Conservation (phyloP, 2,329 filamentous ascomycete species). For the Spiromastix sp. region DNA sequence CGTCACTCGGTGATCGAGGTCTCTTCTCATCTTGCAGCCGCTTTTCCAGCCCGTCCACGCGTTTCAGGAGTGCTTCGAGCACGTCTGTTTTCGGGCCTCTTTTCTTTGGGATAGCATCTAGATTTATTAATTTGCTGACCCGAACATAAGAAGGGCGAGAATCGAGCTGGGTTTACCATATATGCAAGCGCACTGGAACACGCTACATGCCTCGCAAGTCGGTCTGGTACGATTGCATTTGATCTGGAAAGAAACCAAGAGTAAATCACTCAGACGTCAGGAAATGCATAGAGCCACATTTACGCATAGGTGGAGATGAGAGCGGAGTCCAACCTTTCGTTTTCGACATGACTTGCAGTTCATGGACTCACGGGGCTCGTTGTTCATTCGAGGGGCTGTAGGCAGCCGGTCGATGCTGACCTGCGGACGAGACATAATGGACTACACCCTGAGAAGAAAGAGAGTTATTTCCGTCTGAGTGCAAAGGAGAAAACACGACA, state of each 20-base stretch:
- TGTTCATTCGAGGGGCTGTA: slow-evolving; percentile 56
- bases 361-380: slow-evolving; percentile 79
- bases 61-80: slow-evolving; percentile 70
- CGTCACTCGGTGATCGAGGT: slow-evolving; percentile 30
- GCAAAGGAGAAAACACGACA: too few relatives aligned
- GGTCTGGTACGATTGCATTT: slow-evolving; percentile 82
- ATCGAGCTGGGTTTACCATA: slow-evolving; percentile 53
- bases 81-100: slow-evolving; percentile 85
- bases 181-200: slow-evolving; percentile 78
- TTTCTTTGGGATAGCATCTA: slow-evolving; percentile 83
- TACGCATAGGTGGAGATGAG: neutral
- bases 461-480: too few relatives aligned
- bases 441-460: too few relatives aligned
- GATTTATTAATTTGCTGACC: too few relatives aligned
- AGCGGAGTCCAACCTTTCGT: slow-evolving; percentile 57
- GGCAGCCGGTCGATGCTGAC: slow-evolving; percentile 73
- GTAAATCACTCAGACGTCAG: neutral
- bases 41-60: slow-evolving; percentile 76
- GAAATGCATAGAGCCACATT: neutral
- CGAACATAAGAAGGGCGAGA: too few relatives aligned
- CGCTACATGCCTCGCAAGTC: slow-evolving; percentile 78
- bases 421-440: slow-evolving; percentile 58
- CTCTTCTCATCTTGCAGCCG: slow-evolving; percentile 60
- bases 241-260: slow-evolving; percentile 48
- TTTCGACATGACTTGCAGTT: slow-evolving; percentile 93